Conservation (phyloP, 192 early-diverging fungal species). For the Backusella luteola region DNA sequence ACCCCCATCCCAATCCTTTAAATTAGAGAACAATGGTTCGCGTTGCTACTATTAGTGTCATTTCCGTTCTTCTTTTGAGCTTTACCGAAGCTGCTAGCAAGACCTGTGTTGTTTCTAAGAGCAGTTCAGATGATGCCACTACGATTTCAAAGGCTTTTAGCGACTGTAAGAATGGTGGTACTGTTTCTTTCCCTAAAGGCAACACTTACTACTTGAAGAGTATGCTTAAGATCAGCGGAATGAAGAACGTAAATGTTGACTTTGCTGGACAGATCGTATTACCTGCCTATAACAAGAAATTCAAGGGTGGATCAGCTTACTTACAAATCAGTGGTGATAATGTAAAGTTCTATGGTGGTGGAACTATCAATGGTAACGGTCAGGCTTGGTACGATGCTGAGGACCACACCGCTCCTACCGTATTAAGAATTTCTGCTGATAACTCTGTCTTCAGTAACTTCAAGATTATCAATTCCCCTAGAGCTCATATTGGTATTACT, state of each 20-base stretch:
- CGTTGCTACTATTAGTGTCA: not conserved
- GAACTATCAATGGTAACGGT: slow-evolving; percentile 24
- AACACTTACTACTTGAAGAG: slow-evolving; percentile 20
- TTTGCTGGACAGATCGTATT: slow-evolving; percentile 14
- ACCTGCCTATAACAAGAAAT: slow-evolving; percentile 5
- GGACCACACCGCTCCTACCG: slow-evolving; percentile 13
- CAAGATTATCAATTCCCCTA: slow-evolving; percentile 15
- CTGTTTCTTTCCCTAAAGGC: slow-evolving; percentile 19
- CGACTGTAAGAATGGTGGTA: slow-evolving; percentile 21
- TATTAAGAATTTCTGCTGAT: slow-evolving; percentile 2
- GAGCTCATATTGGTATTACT: slow-evolving; percentile 22
- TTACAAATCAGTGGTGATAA: slow-evolving; percentile 5
- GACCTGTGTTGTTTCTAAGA: slow-evolving; percentile 17
- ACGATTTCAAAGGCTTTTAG: slow-evolving; percentile 18
- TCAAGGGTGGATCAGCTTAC: slow-evolving; percentile 4
- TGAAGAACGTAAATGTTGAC: slow-evolving; percentile 11
- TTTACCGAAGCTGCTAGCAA: slow-evolving; percentile 1
- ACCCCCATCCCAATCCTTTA: not conserved
- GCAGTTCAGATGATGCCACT: slow-evolving; percentile 13
- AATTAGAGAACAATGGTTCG: not conserved
- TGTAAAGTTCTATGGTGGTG: slow-evolving; percentile 13
- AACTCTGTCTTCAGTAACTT: slow-evolving; percentile 21
- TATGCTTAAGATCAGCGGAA: slow-evolving; percentile 3
- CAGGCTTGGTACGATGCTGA: slow-evolving; percentile 17
- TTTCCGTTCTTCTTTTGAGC: slow-evolving; percentile 4